Evolutionary conservation across 177 flowering plant genomes (phyloP).

Genomic region (Vitis hybrid): DNA sequence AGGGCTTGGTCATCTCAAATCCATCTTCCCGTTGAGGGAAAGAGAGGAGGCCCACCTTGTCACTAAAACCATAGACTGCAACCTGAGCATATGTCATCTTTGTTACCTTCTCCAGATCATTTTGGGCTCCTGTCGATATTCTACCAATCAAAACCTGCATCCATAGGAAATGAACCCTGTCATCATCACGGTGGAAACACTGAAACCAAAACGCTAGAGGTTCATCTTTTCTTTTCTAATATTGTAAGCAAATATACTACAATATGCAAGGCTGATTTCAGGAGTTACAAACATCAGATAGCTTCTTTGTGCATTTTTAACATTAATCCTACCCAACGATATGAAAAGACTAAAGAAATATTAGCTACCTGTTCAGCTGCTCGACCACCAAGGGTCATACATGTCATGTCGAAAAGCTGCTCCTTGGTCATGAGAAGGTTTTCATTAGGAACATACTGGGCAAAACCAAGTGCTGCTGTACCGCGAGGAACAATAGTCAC

Average conservation of each 20-base stretch:
- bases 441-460: slow-evolving; percentile 93
- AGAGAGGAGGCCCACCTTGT: slow-evolving; percentile 90
- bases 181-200: too few relatives aligned
- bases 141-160: slow-evolving; percentile 78
- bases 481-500: slow-evolving; percentile 99
- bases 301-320: too few relatives aligned
- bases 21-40: slow-evolving; percentile 77
- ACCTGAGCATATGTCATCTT: slow-evolving; percentile 96
- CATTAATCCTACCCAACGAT: too few relatives aligned
- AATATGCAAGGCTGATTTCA: too few relatives aligned
- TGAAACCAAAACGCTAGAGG: neutral
- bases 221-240: neutral
- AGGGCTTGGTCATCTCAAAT: slow-evolving; percentile 77
- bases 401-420: slow-evolving; percentile 92
- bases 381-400: slow-evolving; percentile 96
- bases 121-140: slow-evolving; percentile 93
- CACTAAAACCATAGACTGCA: slow-evolving; percentile 88
- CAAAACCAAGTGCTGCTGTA: slow-evolving; percentile 89
- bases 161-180: neutral
- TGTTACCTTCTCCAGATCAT: slow-evolving; percentile 93
- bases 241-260: too few relatives aligned
- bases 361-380: slow-evolving; percentile 82
- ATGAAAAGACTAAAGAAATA: neutral
- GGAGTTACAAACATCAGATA: too few relatives aligned
- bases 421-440: slow-evolving; percentile 95